A percentile compares a stretch with the other conserved stretches of the same genome.
phyloP scores from a whole-genome alignment of 441 rosid species.

The Viola pubescens region DNA sequence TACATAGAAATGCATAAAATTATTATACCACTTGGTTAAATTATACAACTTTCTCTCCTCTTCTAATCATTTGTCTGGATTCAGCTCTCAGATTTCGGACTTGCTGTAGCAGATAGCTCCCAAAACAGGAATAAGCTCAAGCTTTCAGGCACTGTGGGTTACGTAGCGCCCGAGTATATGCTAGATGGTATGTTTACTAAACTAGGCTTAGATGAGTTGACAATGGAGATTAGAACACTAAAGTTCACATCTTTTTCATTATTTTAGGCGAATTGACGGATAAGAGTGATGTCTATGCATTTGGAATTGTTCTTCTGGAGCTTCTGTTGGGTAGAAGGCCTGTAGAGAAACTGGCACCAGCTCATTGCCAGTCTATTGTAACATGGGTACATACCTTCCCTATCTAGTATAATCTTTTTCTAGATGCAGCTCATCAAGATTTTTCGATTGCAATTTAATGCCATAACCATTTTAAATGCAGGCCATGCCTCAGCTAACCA shows the following conservation, averaged over 20 bases:
- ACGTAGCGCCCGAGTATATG: constrained; percentile 89
- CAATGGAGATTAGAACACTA: neutral
- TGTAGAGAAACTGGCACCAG: constrained; percentile 68
- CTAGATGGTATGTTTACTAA: constrained; percentile 50
- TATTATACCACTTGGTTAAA: constrained; percentile 2
- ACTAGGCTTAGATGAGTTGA: neutral
- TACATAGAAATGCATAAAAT: constrained; percentile 17
- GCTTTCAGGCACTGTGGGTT: constrained; percentile 91
- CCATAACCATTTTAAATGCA: constrained; percentile 26
- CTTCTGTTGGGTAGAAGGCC: constrained; percentile 85
- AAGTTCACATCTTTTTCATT: neutral
- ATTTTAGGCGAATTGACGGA: constrained; percentile 73
- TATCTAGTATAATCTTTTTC: neutral
- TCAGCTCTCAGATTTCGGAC: constrained; percentile 95
- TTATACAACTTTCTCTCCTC: constrained; percentile 8
- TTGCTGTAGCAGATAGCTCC: constrained; percentile 64
- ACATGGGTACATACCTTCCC: constrained; percentile 61
- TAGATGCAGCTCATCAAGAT: neutral
- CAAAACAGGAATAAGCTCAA: constrained; percentile 60
- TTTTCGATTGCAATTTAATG: constrained; percentile 4
- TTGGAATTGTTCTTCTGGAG: constrained; percentile 88
- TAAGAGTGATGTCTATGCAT: constrained; percentile 94
- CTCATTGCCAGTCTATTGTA: constrained; percentile 86
- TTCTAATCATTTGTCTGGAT: constrained; percentile 12
- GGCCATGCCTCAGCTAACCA: constrained; percentile 98